Evolutionary conservation across 106 monocot genomes (phyloP).

Genomic region (Vanilla planifolia): DNA sequence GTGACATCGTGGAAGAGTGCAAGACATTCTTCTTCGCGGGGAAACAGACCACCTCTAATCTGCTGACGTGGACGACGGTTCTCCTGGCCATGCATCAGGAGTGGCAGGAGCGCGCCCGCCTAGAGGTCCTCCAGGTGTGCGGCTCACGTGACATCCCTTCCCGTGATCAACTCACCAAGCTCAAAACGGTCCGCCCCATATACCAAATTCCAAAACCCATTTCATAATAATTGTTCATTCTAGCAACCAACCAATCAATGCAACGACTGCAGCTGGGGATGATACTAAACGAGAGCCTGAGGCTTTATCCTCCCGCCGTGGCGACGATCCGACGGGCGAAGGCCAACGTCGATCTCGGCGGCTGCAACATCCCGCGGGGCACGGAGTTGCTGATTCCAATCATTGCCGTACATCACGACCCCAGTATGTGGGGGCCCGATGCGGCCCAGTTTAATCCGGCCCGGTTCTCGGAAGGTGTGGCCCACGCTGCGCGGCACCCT

Average conservation of each 20-base stretch:
- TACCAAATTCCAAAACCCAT: too few relatives aligned
- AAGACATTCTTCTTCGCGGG: constrained; percentile 97
- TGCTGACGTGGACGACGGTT: constrained; percentile 80
- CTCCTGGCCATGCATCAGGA: constrained; percentile 83
- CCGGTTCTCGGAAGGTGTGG: constrained; percentile 43
- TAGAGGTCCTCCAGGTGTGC: constrained; percentile 63
- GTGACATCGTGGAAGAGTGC: constrained; percentile 84
- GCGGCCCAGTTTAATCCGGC: constrained; percentile 50
- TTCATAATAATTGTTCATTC: background rate
- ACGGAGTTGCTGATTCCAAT: constrained; percentile 69
- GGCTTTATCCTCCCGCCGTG: constrained; percentile 75
- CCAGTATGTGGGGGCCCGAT: constrained; percentile 52
- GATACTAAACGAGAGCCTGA: constrained; percentile 63
- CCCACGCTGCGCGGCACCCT: constrained; percentile 34
- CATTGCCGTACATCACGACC: constrained; percentile 65
- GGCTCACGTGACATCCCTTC: constrained; percentile 46
- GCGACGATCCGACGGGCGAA: constrained; percentile 55
- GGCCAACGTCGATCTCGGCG: constrained; percentile 38
- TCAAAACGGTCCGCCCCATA: constrained; percentile 52
- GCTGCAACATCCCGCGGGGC: constrained; percentile 37
- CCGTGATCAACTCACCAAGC: constrained; percentile 59
- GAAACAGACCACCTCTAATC: constrained; percentile 79
- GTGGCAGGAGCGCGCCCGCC: constrained; percentile 73
- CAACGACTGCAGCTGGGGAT: constrained; percentile 46
- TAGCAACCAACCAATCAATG: background rate